Percentiles rank a stretch among this genome's conserved stretches.
These are phyloP conservation scores for Alloteropsis semialata DNA, from an alignment of 176 grass and related monocot genomes.

Conservation along the genomic window DNA sequence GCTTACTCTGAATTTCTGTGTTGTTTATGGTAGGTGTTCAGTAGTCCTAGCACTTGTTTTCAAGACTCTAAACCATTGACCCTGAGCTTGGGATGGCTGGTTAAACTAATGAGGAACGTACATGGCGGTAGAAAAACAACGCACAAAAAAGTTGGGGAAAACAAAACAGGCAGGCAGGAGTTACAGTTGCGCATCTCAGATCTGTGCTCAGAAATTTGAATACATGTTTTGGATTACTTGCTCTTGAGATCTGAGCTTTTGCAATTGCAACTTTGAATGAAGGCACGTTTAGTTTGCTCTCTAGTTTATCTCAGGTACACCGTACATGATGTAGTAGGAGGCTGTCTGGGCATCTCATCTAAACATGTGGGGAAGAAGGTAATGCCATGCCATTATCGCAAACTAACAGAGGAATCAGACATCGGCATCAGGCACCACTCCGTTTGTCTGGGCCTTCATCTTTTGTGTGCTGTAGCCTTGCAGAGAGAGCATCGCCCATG, in stretches of 20 bases:
- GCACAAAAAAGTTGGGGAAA: no score
- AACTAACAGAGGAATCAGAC: constrained; percentile 35
- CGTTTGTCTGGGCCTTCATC: constrained; percentile 27
- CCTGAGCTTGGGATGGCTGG: constrained; percentile 24
- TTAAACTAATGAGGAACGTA: constrained; percentile 25
- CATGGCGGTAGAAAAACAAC: neutral
- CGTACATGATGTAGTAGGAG: constrained; percentile 5
- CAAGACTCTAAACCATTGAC: constrained; percentile 35
- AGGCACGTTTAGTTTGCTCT: constrained; percentile 36
- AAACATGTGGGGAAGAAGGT: constrained; percentile 26
- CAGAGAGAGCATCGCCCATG: constrained; percentile 9
- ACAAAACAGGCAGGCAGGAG: neutral
- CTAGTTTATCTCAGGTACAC: neutral
- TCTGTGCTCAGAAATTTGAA: constrained; percentile 17
- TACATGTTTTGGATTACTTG: neutral
- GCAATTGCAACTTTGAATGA: constrained; percentile 7
- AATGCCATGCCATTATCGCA: constrained; percentile 30
- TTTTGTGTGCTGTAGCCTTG: constrained; percentile 31
- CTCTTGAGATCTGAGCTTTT: constrained; percentile 39
- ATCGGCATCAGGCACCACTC: constrained; percentile 42
- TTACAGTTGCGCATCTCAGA: constrained; percentile 38
- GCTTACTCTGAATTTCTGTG: constrained; percentile 2
- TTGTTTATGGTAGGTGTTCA: constrained; percentile 14
- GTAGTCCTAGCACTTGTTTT: constrained; percentile 14
- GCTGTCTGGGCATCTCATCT: constrained; percentile 26